A percentile compares a stretch with the other conserved stretches of the same genome.
These are phyloP conservation scores for Hortiboletus flavorubellus DNA, from an alignment of 768 basidiomycete species.

Conservation along the genomic window DNA sequence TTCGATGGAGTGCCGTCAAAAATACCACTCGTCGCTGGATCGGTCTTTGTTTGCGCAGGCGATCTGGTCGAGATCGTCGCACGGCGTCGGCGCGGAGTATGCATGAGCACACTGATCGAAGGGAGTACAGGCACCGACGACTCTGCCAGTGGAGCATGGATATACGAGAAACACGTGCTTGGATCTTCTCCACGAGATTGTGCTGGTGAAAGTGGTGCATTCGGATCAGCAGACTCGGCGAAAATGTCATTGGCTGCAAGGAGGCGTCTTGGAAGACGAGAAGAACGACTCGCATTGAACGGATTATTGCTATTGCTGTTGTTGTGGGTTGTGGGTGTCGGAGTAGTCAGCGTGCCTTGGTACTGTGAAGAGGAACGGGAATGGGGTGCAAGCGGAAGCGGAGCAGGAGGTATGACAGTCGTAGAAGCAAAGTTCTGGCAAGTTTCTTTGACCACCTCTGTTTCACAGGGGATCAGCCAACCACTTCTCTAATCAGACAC, in stretches of 20 bases:
- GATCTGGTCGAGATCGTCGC: slow-evolving; percentile 70
- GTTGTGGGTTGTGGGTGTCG: slow-evolving; percentile 21
- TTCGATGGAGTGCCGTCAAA: slow-evolving; percentile 56
- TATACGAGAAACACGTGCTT: slow-evolving; percentile 23
- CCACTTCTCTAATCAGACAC: not conserved
- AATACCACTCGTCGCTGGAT: slow-evolving; percentile 27
- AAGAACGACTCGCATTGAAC: slow-evolving; percentile 19
- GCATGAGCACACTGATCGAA: slow-evolving; percentile 19
- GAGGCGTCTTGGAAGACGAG: slow-evolving; percentile 59
- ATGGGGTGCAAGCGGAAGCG: slow-evolving; percentile 60
- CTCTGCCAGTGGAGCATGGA: slow-evolving; percentile 12
- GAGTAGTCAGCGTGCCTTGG: slow-evolving; percentile 30
- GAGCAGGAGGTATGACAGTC: slow-evolving; percentile 47
- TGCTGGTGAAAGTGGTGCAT: slow-evolving; percentile 23
- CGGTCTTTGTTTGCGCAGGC: slow-evolving; percentile 38
- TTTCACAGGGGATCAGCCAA: slow-evolving; percentile 3
- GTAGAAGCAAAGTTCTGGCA: slow-evolving; percentile 67
- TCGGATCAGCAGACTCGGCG: slow-evolving; percentile 29
- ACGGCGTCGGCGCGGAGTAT: slow-evolving; percentile 42
- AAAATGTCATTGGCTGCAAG: slow-evolving; percentile 73
- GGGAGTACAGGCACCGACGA: slow-evolving; percentile 20
- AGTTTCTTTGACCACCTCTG: slow-evolving; percentile 82
- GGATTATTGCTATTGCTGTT: slow-evolving; percentile 5
- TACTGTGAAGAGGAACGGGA: slow-evolving; percentile 46
- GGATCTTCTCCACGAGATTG: slow-evolving; percentile 9